phyloP scores from a whole-genome alignment of 2,329 filamentous ascomycete genomes.

The Aspergillus pseudoterreus region DNA sequence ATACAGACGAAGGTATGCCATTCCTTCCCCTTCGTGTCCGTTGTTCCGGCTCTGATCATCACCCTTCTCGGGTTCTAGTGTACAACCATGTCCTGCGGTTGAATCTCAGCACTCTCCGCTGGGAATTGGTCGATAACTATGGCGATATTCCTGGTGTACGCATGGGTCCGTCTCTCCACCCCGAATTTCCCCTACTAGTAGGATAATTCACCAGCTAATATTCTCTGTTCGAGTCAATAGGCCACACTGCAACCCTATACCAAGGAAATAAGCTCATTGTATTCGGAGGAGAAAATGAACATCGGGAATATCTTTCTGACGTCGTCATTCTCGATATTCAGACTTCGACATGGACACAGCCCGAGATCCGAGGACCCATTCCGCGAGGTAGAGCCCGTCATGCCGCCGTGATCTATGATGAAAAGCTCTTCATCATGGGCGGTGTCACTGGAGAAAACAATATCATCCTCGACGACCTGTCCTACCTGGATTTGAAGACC shows the following conservation, averaged over 20 bases:
- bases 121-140: constrained; percentile 97
- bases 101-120: constrained; percentile 82
- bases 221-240: constrained; percentile 42
- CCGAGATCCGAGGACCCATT: constrained; percentile 75
- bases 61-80: constrained; percentile 45
- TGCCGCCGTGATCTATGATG: constrained; percentile 89
- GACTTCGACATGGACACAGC: constrained; percentile 92
- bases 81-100: constrained; percentile 95
- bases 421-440: constrained; percentile 92
- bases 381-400: constrained; percentile 90
- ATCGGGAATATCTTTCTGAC: constrained; percentile 90
- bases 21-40: neutral
- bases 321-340: constrained; percentile 94
- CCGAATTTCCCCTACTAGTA: constrained; percentile 8
- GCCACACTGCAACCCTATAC: constrained; percentile 91
- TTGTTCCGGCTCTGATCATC: constrained; percentile 6
- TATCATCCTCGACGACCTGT: constrained; percentile 90
- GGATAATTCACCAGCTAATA: neutral
- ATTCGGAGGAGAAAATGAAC: constrained; percentile 97
- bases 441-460: constrained; percentile 94
- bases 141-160: constrained; percentile 95
- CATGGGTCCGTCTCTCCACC: constrained; percentile 65
- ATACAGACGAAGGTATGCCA: constrained; percentile 76
- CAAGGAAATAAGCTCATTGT: constrained; percentile 93
- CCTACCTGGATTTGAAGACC: constrained; percentile 93